A percentile compares a stretch with the other conserved stretches of the same genome.
Conservation (phyloP, 352 stramenopile species). For the Sclerospora graminicola region DNA sequence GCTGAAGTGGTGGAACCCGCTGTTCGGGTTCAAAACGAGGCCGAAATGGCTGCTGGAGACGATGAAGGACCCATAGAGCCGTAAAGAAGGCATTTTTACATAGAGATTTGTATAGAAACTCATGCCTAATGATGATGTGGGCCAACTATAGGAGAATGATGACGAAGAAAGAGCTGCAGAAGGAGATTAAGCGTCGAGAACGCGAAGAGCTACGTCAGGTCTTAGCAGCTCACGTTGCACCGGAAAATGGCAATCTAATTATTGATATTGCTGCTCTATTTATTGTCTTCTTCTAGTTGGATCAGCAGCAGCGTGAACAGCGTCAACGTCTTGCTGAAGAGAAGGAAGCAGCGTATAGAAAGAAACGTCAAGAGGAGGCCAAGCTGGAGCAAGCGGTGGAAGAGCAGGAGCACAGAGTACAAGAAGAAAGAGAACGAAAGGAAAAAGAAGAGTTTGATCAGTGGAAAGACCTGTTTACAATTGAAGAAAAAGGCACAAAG, state of each 20-base stretch:
- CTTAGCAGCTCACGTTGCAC: conserved; percentile 11
- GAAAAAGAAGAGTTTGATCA: conserved; percentile 68
- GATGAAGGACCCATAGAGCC: conserved; percentile 26
- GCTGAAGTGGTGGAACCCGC: conserved; percentile 2
- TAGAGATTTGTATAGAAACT: not conserved
- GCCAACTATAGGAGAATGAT: conserved; percentile 24
- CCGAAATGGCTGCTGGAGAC: conserved; percentile 3
- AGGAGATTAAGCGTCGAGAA: conserved; percentile 69
- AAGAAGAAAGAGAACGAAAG: conserved; percentile 44
- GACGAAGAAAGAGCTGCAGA: conserved; percentile 71
- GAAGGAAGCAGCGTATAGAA: conserved; percentile 49
- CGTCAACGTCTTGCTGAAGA: conserved; percentile 36
- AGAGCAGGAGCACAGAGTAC: conserved; percentile 30
- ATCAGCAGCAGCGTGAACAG: conserved; percentile 56
- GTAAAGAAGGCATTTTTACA: conserved; percentile 21
- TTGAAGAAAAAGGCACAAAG: conserved; percentile 56
- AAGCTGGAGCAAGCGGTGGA: conserved; percentile 36
- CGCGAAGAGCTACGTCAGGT: conserved; percentile 59
- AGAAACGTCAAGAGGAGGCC: conserved; percentile 49
- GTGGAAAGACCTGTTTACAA: conserved; percentile 67
- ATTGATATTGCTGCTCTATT: not conserved
- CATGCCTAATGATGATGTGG: not conserved
- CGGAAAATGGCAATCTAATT: not conserved
- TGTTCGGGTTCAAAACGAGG: conserved; percentile 12
- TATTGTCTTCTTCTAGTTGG: conserved; percentile 31